Base-by-base conservation (phyloP, 1,139 yeast species). In the Yamadazyma kanchanaburiensis region DNA sequence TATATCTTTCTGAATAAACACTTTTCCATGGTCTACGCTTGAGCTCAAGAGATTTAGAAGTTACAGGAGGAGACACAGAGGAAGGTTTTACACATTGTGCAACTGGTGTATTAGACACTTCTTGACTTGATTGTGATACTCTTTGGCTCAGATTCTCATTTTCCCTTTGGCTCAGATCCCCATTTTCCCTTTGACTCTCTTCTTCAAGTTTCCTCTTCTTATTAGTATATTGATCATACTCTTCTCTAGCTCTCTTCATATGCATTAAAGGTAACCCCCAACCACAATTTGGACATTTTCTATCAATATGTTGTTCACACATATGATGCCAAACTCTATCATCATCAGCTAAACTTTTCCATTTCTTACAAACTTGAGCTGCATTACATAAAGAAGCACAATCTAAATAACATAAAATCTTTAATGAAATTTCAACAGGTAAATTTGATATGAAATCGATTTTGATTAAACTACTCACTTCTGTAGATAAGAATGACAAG, bases 231-330 rank as follows among this genome's bases (percentile, higher is more conserved):
- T 38, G 23, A 18, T 48, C 56, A 53, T 60, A 38, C 22, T 42
- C 58, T 46, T 74, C 81, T 39, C 86, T 62, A 6, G 85, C 81
- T 39, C 85, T 64, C 49, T 80, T 81, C 81, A 83, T 83, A 46
- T 81, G 87, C 76, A 91, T 75, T 38, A 91, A 63, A 3, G 98
- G 98, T 44, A 91, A 67, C 5, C 98, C 98, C 98, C 98, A 91
- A 8, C 98, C 98, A 64, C 98, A 91, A 53, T 86, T 87, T 25
- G 96, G 95, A 59, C 98, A 91, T 55, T 91, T 91, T 37, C 95
- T 70, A 58, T 91, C 98, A 35, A 91, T 91, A 54, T 91, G 98
- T 57, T 91, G 98, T 55, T 88, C 96, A 55, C 98, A 91, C 91
- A 91, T 83, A 45, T 91, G 88, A 54, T 91, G 94, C 98, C 98